Evolutionary conservation across 2,329 filamentous ascomycete species (phyloP).

Genomic region (Hymenoscyphus fructigenus): DNA sequence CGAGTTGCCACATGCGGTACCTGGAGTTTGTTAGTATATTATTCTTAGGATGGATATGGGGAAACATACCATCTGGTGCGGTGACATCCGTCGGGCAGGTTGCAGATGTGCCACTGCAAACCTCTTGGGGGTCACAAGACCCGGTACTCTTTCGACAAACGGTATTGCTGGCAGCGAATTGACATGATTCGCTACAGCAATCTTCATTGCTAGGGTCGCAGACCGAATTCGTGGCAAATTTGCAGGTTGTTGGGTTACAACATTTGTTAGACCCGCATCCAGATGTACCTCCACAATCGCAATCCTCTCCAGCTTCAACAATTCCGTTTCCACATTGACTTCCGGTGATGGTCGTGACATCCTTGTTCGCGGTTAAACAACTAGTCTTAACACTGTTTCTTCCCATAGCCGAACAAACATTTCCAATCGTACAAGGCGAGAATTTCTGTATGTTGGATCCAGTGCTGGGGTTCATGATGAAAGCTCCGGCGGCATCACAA

Average conservation of each 20-base stretch:
- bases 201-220: constrained; percentile 83
- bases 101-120: constrained; percentile 70
- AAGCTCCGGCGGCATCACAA: constrained; percentile 77
- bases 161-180: constrained; percentile 63
- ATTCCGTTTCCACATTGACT: constrained; percentile 95
- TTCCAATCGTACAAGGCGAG: constrained; percentile 86
- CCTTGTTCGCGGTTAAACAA: constrained; percentile 84
- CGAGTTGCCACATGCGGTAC: constrained; percentile 63
- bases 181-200: constrained; percentile 69
- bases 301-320: constrained; percentile 90
- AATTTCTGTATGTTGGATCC: constrained; percentile 71
- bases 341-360: constrained; percentile 76
- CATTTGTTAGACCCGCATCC: constrained; percentile 75
- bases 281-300: constrained; percentile 81
- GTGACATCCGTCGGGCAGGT: constrained; percentile 73
- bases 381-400: constrained; percentile 71
- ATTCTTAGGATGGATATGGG: not conserved
- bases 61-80: constrained; percentile 59
- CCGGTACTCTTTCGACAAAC: constrained; percentile 81
- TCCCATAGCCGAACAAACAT: constrained; percentile 84
- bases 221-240: constrained; percentile 68
- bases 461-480: constrained; percentile 96
- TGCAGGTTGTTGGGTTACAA: constrained; percentile 85
- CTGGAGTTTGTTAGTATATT: constrained; percentile 28
- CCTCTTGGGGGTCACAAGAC: constrained; percentile 81